Base-by-base conservation (phyloP, 2,329 filamentous ascomycete species). In the Colletotrichum sp. region DNA sequence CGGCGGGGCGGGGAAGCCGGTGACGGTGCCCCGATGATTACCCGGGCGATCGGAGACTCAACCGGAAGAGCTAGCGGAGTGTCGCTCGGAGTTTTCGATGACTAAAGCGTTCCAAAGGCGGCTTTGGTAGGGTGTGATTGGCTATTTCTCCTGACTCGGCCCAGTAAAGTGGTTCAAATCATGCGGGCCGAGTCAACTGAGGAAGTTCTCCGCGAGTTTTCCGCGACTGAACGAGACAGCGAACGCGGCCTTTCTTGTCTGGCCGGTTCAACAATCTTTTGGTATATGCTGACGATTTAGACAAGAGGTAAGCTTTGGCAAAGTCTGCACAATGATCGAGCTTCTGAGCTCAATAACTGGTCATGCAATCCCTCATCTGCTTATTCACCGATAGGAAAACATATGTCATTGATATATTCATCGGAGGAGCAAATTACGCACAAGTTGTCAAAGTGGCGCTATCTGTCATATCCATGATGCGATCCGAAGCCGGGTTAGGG, bases 51-150 rank as follows among this genome's bases (percentile, higher is more conserved):
- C 70, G 36, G 49, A 55, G 24, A 34, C 34, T 30, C 18, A 62
- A 44, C n/a, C 68, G 64, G 55, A 63, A 15, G 21, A 21, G 60
- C 74, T 68, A 59, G 73, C 70, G 73, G 73, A 76, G 70, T 68
- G n/a, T 68, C 18, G n/a, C n/a, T 59, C 57, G 59, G 21, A 34
- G 24, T 32, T 26, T 6, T 36, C 15, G 21, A 68, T 68, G 28
- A 68, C 44, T 49, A 60, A 65, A 26, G 16, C 24, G 8, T 5
- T 26, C 1, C 2, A 9, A 6, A 28, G 16, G 44, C 57, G 70
- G 64, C 6, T 60, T 68, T 68, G 8, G 7, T 1, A 6, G 10
- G 2, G 1, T 18, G 21, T 68, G n/a, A 59, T 76, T 72, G 36
- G 36, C n/a, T 44, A 3, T 5, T n/a, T n/a, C 12, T 15, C 9